Conservation (phyloP, 2,329 filamentous ascomycete species). For the Cercospora sp. region DNA sequence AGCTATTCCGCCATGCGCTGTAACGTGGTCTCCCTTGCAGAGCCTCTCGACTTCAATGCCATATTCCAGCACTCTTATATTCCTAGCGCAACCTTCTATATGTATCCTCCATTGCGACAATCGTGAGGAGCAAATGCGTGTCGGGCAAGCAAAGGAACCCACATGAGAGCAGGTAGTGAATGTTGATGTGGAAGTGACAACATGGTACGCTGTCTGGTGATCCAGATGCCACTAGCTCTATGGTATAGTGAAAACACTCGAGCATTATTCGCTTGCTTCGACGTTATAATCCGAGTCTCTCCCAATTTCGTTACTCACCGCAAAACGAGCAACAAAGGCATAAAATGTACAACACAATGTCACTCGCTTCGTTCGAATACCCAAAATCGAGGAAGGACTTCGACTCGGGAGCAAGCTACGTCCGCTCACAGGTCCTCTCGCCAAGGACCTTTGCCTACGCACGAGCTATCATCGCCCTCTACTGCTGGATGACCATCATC, state of each 20-base stretch:
- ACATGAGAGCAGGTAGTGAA: not conserved
- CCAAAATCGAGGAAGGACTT: constrained; percentile 1
- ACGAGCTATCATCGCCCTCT: constrained; percentile 17
- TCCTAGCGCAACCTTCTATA: not conserved
- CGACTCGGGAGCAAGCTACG: constrained; percentile 12
- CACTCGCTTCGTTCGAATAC: not conserved
- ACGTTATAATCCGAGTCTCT: not conserved
- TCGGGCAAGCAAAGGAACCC: not conserved
- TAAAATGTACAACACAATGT: constrained; percentile 13
- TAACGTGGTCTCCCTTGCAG: not conserved
- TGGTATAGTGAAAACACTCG: not conserved
- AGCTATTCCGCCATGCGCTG: not conserved
- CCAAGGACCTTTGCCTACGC: constrained; percentile 5
- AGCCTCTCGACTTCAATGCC: not conserved
- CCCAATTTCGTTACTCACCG: not conserved
- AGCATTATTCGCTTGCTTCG: not conserved
- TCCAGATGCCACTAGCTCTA: not conserved
- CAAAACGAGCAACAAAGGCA: not conserved
- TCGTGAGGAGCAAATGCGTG: not conserved
- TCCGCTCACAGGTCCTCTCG: constrained; percentile 18
- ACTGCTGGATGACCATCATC: constrained; percentile 23
- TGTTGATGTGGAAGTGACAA: not conserved
- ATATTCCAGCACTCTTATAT: not conserved
- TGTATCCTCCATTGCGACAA: not conserved
- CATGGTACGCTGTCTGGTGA: not conserved